phyloP scores from a whole-genome alignment of 371 early-diverging fungal genomes.

The Mucor sp. region DNA sequence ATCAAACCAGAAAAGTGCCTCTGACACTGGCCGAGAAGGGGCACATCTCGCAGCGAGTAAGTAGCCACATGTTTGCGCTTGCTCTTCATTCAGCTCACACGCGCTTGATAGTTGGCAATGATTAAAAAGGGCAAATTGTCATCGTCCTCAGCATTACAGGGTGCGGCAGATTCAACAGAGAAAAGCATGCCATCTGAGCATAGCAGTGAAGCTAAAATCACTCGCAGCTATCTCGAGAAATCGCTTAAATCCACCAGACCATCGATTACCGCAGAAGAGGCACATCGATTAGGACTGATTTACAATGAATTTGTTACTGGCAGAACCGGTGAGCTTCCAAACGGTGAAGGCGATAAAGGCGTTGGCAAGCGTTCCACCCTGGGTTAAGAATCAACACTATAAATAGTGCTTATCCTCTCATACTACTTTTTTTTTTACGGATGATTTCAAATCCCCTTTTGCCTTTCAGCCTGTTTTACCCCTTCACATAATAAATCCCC shows the following conservation, averaged over 20 bases:
- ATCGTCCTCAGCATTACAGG: not conserved
- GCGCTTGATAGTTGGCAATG: constrained; percentile 41
- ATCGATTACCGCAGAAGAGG: constrained; percentile 69
- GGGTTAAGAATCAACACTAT: constrained; percentile 35
- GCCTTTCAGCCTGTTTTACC: constrained; percentile 4
- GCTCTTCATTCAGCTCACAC: not conserved
- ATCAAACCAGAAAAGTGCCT: constrained; percentile 38
- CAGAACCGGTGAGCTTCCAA: constrained; percentile 67
- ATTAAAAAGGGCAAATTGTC: constrained; percentile 49
- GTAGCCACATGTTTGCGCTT: not conserved
- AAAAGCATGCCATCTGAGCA: not conserved
- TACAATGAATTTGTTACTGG: constrained; percentile 72
- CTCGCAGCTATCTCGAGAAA: constrained; percentile 54
- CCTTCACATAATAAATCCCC: not conserved
- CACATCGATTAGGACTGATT: constrained; percentile 54
- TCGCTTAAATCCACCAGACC: constrained; percentile 64
- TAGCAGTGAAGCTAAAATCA: constrained; percentile 46
- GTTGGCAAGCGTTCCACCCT: constrained; percentile 68
- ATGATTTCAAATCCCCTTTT: constrained; percentile 1
- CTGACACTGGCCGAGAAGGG: constrained; percentile 66
- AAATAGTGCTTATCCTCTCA: not conserved
- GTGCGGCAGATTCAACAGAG: not conserved
- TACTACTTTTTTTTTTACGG: not conserved
- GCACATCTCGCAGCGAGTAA: constrained; percentile 61
- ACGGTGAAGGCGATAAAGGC: constrained; percentile 68